phyloP scores from a whole-genome alignment of 176 grass and related monocot genomes.

The Poa annua region DNA sequence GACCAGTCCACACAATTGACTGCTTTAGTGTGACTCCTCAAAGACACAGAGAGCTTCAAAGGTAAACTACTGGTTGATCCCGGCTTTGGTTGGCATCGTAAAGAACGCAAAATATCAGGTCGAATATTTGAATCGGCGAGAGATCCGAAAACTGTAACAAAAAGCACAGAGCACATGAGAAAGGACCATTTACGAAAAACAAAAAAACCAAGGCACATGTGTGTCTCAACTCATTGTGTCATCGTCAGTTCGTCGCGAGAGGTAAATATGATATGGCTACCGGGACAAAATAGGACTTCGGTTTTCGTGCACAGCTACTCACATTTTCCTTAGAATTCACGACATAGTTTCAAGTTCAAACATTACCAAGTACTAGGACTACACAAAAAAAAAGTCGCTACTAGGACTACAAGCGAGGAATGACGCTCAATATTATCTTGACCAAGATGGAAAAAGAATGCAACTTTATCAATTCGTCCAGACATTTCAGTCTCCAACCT shows the following conservation, averaged over 20 bases:
- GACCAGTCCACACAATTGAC: conserved; percentile 87
- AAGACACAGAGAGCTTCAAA: conserved; percentile 53
- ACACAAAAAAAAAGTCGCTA: neutral
- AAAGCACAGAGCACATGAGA: conserved; percentile 29
- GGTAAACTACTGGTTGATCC: conserved; percentile 45
- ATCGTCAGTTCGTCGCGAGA: neutral
- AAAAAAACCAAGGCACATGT: conserved; percentile 8
- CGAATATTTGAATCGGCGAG: conserved; percentile 54
- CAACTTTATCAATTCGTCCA: neutral
- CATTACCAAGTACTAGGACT: neutral
- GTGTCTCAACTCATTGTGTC: neutral
- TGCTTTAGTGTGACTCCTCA: conserved; percentile 64
- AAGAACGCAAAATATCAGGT: conserved; percentile 58
- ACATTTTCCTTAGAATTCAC: neutral
- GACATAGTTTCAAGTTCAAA: neutral
- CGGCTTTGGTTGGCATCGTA: conserved; percentile 47
- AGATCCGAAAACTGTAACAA: conserved; percentile 58
- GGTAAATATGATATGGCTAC: neutral
- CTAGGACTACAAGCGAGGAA: neutral
- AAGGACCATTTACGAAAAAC: neutral
- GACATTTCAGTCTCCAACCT: neutral
- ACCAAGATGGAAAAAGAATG: neutral
- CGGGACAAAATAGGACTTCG: neutral
- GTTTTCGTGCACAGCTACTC: neutral
- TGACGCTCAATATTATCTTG: neutral